A percentile compares a stretch with the other conserved stretches of the same genome.
Conservation (phyloP, 495 filamentous ascomycete species). For the Aspergillus sparsus region DNA sequence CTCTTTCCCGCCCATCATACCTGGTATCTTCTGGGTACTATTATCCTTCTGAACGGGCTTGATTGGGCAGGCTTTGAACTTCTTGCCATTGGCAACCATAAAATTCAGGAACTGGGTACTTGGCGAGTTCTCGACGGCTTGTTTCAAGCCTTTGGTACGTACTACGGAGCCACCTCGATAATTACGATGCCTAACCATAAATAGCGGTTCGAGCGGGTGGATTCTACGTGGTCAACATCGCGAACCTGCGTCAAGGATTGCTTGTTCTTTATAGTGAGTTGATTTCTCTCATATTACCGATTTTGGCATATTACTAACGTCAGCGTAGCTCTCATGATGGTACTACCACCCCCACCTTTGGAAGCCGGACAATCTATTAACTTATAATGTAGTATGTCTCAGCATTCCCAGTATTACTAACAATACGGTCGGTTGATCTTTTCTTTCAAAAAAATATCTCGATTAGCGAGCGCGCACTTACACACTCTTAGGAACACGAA, state of each 20-base stretch:
- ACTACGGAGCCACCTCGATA: background rate
- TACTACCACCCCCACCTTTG: constrained; percentile 4
- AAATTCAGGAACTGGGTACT: constrained; percentile 56
- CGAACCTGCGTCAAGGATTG: constrained; percentile 67
- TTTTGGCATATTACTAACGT: constrained; percentile 14
- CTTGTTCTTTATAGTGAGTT: constrained; percentile 67
- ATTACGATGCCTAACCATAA: constrained; percentile 20
- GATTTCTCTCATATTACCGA: background rate
- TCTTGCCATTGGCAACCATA: constrained; percentile 70
- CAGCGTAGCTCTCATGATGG: constrained; percentile 75
- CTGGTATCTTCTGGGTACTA: constrained; percentile 74
- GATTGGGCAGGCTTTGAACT: constrained; percentile 84
- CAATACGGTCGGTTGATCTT: constrained; percentile 46
- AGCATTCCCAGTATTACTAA: constrained; percentile 58
- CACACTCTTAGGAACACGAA: constrained; percentile 56
- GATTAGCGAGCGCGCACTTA: constrained; percentile 25
- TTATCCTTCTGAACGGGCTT: constrained; percentile 74
- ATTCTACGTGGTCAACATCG: constrained; percentile 78
- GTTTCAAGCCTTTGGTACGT: constrained; percentile 69
- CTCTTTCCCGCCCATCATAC: constrained; percentile 76
- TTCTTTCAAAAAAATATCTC: background rate
- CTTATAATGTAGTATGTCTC: constrained; percentile 56
- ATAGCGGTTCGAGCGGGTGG: constrained; percentile 76
- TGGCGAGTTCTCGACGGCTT: constrained; percentile 73
- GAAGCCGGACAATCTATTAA: constrained; percentile 7